phyloP scores from a whole-genome alignment of 208 protist species.

The Acanthamoeba culbertsoni region DNA sequence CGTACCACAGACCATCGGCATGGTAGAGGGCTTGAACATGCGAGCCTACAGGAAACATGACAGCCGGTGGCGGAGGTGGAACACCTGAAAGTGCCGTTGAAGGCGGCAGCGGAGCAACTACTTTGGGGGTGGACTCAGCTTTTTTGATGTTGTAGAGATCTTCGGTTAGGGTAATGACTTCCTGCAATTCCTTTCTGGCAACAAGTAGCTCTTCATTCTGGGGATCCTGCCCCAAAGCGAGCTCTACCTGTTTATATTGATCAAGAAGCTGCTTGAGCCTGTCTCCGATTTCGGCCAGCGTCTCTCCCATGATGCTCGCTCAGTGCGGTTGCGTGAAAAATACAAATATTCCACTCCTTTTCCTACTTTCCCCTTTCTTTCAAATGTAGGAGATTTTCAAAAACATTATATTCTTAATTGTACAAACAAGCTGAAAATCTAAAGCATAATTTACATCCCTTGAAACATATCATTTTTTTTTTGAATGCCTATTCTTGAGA shows the following conservation, averaged over 20 bases:
- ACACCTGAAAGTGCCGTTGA: background rate
- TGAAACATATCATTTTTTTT: too few relatives aligned
- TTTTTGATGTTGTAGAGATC: slow-evolving; percentile 48
- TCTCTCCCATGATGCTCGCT: background rate
- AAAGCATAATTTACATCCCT: too few relatives aligned
- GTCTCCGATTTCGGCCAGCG: background rate
- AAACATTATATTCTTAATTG: too few relatives aligned
- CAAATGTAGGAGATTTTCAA: too few relatives aligned
- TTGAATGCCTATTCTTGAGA: too few relatives aligned
- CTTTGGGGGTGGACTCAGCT: background rate
- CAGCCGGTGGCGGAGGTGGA: background rate
- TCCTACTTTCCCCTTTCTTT: too few relatives aligned
- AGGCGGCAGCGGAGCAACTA: background rate
- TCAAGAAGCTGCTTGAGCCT: background rate
- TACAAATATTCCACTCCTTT: too few relatives aligned
- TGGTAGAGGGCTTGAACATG: background rate
- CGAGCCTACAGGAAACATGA: background rate
- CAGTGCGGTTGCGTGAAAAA: too few relatives aligned
- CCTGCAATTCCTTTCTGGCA: slow-evolving; percentile 19
- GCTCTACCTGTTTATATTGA: slow-evolving; percentile 50
- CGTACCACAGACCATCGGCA: background rate
- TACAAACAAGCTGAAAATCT: too few relatives aligned
- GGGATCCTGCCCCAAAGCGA: background rate
- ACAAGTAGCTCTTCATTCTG: background rate
- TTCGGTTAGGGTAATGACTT: slow-evolving; percentile 44